Base-by-base conservation (phyloP, 2,329 filamentous ascomycete species). In the Colletotrichum orchidophilum region DNA sequence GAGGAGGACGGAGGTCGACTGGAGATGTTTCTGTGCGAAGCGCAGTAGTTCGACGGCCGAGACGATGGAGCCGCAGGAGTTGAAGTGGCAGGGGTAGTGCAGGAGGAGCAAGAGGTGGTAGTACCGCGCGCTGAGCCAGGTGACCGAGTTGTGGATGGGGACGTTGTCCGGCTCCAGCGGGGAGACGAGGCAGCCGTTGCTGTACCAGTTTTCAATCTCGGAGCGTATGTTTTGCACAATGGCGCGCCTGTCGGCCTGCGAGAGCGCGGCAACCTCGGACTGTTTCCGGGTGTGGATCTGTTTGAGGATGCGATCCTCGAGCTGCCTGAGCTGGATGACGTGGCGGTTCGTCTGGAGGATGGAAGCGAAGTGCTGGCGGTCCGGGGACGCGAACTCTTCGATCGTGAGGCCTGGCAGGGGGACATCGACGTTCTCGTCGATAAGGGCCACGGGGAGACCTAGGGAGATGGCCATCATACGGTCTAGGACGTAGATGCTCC, bases 131-230 rank as follows among this genome's bases (percentile, higher is more conserved):
- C 80, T 82, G 18, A 84, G 66, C 83, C 83, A 85, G 2, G 83
- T 81, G 49, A 85, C 80, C 3, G 82, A 83, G 70, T 79, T 84
- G 72, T 85, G 84, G 24, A 85, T 83, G 18, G 83, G 81, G 3
- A 85, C 76, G 59, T 84, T 83, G 72, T 85, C 83, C 1, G 80
- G 77, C 55, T 84, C 82, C 58, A 80, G 77, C 1, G 82, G 81
- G 5, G 81, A 83, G 67, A 85, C 77, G 5, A 85, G 79, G 57
- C 83, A 86, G 1, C 83, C 84, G 35, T 80, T 82, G 67, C 80
- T 84, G 71, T 85, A 85, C 83, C 84, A 85, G 69, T 85, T 80
- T 63, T 85, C 83, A 24, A 86, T 84, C 29, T 83, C 79, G n/a
- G 80, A 76, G n/a, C 82, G 78, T 29, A 84, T 77, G 24, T 77